These are phyloP conservation scores for Raffaelea arxii DNA, from an alignment of 2,329 filamentous ascomycete genomes.

Conservation along the genomic window DNA sequence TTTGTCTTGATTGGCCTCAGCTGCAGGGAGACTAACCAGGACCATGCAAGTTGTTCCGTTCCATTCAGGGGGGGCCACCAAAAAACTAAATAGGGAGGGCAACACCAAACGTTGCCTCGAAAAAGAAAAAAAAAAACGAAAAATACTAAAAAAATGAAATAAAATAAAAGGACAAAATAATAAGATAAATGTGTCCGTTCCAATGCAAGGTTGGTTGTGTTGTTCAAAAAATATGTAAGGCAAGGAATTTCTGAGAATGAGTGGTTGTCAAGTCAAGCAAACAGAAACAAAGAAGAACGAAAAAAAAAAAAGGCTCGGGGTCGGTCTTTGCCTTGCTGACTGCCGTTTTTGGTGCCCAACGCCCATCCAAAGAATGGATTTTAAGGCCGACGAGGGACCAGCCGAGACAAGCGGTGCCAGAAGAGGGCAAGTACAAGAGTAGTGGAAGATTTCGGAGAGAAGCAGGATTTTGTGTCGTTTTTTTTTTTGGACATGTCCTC, in stretches of 20 bases:
- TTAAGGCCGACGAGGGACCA: too few relatives aligned
- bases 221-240: background rate
- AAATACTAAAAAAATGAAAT: background rate
- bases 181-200: background rate
- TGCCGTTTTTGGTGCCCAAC: too few relatives aligned
- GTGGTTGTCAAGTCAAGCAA: too few relatives aligned
- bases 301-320: too few relatives aligned
- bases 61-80: slow-evolving; percentile 2
- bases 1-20: slow-evolving; percentile 13
- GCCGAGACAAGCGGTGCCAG: too few relatives aligned
- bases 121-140: background rate
- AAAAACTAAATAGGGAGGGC: background rate
- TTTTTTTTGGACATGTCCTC: too few relatives aligned
- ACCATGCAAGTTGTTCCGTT: slow-evolving; percentile 6
- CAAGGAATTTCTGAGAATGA: background rate
- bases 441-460: too few relatives aligned
- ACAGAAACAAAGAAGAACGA: too few relatives aligned
- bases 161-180: background rate
- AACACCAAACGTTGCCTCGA: background rate
- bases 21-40: slow-evolving; percentile 9
- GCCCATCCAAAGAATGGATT: too few relatives aligned
- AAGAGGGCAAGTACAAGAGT: too few relatives aligned
- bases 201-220: background rate
- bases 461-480: too few relatives aligned
- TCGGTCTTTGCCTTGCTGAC: too few relatives aligned